These are phyloP conservation scores for Backusella morwellensis DNA, from an alignment of 192 early-diverging fungal species.

Conservation along the genomic window DNA sequence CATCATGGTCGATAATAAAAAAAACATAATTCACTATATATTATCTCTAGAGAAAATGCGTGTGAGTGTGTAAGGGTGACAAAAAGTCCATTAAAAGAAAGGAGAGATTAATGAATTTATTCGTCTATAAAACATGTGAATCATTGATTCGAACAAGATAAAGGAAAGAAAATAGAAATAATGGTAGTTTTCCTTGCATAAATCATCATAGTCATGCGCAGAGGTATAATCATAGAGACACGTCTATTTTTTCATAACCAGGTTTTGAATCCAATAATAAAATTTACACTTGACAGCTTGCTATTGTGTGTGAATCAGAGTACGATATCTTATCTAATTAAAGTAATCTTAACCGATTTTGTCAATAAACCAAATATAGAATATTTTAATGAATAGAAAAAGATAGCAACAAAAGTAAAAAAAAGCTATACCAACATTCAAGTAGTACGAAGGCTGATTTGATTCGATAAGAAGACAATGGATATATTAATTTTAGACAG, in stretches of 20 bases:
- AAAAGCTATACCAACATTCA: neutral
- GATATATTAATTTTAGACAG: conserved; percentile 3
- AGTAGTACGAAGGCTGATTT: neutral
- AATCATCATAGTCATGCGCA: neutral
- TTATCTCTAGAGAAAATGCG: too few species aligned
- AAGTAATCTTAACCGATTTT: neutral
- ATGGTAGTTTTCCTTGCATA: neutral
- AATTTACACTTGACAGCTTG: neutral
- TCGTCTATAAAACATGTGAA: too few species aligned
- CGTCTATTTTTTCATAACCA: neutral
- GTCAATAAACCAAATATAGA: neutral
- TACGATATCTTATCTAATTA: neutral
- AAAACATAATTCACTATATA: too few species aligned
- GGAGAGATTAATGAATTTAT: neutral
- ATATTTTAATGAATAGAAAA: neutral
- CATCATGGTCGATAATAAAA: too few species aligned
- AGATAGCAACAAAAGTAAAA: neutral
- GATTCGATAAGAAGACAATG: neutral
- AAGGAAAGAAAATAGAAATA: neutral
- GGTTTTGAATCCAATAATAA: neutral
- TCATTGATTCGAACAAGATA: too few species aligned
- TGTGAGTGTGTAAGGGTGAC: too few species aligned
- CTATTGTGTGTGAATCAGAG: neutral
- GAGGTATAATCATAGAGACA: neutral
- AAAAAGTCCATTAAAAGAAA: neutral